These are phyloP conservation scores for Litchi chinensis DNA, from an alignment of 345 rosid genomes.

Conservation along the genomic window DNA sequence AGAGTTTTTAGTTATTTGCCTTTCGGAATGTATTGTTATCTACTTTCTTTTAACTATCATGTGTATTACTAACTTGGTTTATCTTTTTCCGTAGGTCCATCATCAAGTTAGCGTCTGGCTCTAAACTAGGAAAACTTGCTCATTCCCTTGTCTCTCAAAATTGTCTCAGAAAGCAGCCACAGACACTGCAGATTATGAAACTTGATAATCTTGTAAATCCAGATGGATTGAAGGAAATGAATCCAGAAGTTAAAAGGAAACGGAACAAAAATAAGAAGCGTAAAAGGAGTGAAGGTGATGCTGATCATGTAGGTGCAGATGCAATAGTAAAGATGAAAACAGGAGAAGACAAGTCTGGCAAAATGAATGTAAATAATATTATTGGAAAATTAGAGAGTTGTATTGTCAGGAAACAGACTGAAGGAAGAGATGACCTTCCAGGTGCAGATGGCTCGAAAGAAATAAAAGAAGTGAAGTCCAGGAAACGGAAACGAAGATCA, in stretches of 20 bases:
- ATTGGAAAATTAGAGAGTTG: neutral
- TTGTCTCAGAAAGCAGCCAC: neutral
- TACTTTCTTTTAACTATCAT: neutral
- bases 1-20: neutral
- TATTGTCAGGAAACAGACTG: neutral
- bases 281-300: neutral
- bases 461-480: constrained; percentile 10
- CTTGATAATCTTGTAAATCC: neutral
- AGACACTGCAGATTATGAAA: neutral
- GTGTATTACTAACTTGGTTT: neutral
- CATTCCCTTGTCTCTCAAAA: constrained; percentile 8
- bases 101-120: constrained; percentile 12
- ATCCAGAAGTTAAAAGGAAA: neutral
- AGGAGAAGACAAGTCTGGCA: neutral
- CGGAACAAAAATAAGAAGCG: neutral
- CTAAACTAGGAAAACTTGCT: constrained; percentile 9
- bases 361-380: neutral
- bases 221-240: neutral
- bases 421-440: neutral
- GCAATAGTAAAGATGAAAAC: neutral
- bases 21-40: neutral
- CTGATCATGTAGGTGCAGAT: neutral
- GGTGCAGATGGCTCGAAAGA: constrained; percentile 7
- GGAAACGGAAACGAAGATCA: constrained; percentile 6
- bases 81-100: constrained; percentile 11